Evolutionary conservation across 306 rosid genomes (phyloP), one percentile per base, ranked within the genome.

Genomic region (Quercus parvula): DNA sequence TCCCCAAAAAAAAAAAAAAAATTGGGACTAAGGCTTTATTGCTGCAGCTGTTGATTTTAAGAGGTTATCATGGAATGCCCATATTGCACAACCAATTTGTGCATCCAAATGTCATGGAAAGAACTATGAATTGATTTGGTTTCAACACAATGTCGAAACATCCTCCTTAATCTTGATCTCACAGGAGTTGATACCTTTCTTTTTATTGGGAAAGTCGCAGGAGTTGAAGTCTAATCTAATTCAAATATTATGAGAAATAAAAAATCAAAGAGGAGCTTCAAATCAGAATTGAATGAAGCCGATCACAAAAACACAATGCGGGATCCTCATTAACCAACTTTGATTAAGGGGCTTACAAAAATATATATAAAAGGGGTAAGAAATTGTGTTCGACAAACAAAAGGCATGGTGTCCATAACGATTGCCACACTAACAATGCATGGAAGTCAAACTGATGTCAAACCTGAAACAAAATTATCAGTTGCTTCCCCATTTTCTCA

Each of bases 401-500:
- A 54, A 74, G 7, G 30, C 57, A 13, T 3, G 63, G 61, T 58
- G 25, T 51, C 49, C 81, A 80, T 38, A 64, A 61, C 75, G 71
- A 78, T 31, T 22, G 24, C 56, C 49, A 74, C 69, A 33, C 69
- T 59, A 56, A 56, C 30, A 83, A 73, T 28, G 62, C 72, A 77
- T 52, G 84, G 54, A 49, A 61, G 12, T 66, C 56, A 74, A 71
- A 72, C 70, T 70, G 73, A 70, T 74, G 62, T 59, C 81, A 79
- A 87, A 79, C 76, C 79, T 70, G 79, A 82, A 75, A 71, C 74
- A 85, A 63, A 74, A 73, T 38, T 68, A 71, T 86, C 79, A 89
- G 62, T 75, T 74, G 64, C 91, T 87, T 56, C 95, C 93, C 97
- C 98, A 94, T 89, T 94, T 94, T 67, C 81, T 91, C 19, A 87